These are phyloP conservation scores for Graphilbum fragrans DNA, from an alignment of 2,329 filamentous ascomycete genomes.

Conservation along the genomic window DNA sequence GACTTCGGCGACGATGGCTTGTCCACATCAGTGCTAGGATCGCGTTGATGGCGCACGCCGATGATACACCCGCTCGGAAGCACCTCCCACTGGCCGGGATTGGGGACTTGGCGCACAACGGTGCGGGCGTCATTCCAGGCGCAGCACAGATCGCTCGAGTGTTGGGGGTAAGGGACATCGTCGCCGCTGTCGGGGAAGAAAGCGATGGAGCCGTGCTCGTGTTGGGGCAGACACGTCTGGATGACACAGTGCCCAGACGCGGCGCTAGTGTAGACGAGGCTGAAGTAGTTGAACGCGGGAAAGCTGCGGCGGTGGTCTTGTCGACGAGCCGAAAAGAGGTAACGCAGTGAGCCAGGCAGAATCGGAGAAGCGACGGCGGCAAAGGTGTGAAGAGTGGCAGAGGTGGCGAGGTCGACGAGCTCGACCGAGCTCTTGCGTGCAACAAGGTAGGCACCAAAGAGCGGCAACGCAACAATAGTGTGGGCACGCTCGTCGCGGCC, in stretches of 20 bases:
- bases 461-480: slow-evolving; percentile 46
- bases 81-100: slow-evolving; percentile 54
- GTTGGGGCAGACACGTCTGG: slow-evolving; percentile 46
- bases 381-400: slow-evolving; percentile 49
- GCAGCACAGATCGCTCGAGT: slow-evolving; percentile 32
- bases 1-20: slow-evolving; percentile 3
- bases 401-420: slow-evolving; percentile 46
- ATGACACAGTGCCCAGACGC: slow-evolving; percentile 51
- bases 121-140: slow-evolving; percentile 40
- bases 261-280: slow-evolving; percentile 48
- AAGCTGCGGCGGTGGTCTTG: slow-evolving; percentile 42
- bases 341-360: slow-evolving; percentile 45
- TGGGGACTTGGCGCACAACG: slow-evolving; percentile 38
- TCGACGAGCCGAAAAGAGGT: slow-evolving; percentile 40
- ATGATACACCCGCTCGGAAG: slow-evolving; percentile 48
- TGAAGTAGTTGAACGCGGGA: slow-evolving; percentile 34
- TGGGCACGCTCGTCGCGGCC: slow-evolving; percentile 32
- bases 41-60: slow-evolving; percentile 39
- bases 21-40: background rate
- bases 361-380: slow-evolving; percentile 37
- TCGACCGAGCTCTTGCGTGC: slow-evolving; percentile 44
- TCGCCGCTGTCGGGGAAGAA: slow-evolving; percentile 37
- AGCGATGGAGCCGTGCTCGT: slow-evolving; percentile 43
- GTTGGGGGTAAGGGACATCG: slow-evolving; percentile 11
- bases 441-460: slow-evolving; percentile 47